Evolutionary conservation across 164 flowering plant species (phyloP), one percentile per base, ranked within the genome.

Genomic region (Tinospora cordifolia): DNA sequence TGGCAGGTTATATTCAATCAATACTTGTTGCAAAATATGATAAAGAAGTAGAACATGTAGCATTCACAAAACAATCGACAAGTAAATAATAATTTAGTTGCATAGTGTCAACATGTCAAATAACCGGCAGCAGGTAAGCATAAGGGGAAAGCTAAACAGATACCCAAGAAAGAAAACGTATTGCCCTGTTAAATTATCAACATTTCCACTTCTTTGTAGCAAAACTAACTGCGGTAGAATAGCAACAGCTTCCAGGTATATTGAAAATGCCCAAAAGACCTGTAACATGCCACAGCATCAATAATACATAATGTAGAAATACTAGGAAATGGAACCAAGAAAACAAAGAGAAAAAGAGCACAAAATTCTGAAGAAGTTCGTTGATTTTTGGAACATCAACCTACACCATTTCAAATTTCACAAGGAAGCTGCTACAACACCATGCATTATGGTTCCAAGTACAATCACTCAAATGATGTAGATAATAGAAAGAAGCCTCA

Each of bases 111-210:
- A 44, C 10, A 44, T 44, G 2, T 44, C 47, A 44, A 14, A 44
- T 44, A 14, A 11, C 46, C 46, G 11, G n/a, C 36, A 30, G 36
- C 36, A 30, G 36, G 63, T 26, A 74, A 11, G 69, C 30, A 41
- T 65, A 8, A 46, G 26, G 27, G 38, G 49, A 17, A 66, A 24
- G n/a, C 0, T 11, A 24, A 57, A 46, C 30, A 68, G 30, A 67
- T 86, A 93, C 97, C 98, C 98, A 68, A 93, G 95, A 69, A 90
- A 81, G 84, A 90, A 83, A 21, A 93, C 91, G 81, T 90, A 93
- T 86, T 89, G 90, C 46, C 87, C 97, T 3, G 98, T 85, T 51
- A 90, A 80, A 75, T 93, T 93, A 80, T 93, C 98, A 27, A 93
- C 92, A 78, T 93, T 93, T 71, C 97, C 88, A 79, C 93, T 89